These are phyloP conservation scores for Parmelia sp. DNA, from an alignment of 495 filamentous ascomycete genomes.

Conservation along the genomic window DNA sequence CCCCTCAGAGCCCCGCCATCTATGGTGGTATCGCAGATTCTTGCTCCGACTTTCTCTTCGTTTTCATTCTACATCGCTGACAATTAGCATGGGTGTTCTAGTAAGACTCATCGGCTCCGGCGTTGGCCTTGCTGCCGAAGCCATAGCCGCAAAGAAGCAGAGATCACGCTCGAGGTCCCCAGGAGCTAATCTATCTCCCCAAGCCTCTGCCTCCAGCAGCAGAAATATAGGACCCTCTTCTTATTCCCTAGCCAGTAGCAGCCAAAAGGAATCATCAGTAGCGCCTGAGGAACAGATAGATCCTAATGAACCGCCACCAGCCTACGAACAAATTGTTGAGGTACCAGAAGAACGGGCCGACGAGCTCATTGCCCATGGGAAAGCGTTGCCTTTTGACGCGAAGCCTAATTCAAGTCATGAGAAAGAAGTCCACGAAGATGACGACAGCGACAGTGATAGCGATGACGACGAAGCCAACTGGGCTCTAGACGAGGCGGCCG, in stretches of 20 bases:
- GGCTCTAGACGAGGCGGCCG: slow-evolving; percentile 10
- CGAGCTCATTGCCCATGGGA: background rate
- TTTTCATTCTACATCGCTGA: too few relatives aligned
- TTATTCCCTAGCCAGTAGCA: background rate
- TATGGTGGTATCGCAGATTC: too few relatives aligned
- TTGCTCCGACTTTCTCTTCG: too few relatives aligned
- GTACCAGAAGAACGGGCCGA: background rate
- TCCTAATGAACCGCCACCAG: background rate
- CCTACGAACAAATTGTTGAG: slow-evolving; percentile 4
- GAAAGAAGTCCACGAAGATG: background rate
- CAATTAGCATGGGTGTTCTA: background rate
- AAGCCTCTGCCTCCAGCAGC: background rate
- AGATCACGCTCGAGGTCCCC: background rate
- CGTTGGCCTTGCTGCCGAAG: slow-evolving; percentile 10
- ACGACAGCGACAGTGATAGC: slow-evolving; percentile 5
- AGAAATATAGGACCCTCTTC: background rate
- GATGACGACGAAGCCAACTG: slow-evolving; percentile 4
- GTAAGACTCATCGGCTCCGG: slow-evolving; percentile 8
- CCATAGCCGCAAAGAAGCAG: slow-evolving; percentile 4
- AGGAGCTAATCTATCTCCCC: background rate
- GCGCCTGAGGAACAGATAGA: background rate
- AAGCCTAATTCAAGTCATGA: background rate
- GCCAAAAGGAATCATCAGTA: background rate
- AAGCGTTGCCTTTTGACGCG: background rate
- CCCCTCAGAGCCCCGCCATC: too few relatives aligned